Percentiles rank a stretch among this genome's conserved stretches.
phyloP scores from a whole-genome alignment of 495 filamentous ascomycete genomes.

The Talaromyces ruber region DNA sequence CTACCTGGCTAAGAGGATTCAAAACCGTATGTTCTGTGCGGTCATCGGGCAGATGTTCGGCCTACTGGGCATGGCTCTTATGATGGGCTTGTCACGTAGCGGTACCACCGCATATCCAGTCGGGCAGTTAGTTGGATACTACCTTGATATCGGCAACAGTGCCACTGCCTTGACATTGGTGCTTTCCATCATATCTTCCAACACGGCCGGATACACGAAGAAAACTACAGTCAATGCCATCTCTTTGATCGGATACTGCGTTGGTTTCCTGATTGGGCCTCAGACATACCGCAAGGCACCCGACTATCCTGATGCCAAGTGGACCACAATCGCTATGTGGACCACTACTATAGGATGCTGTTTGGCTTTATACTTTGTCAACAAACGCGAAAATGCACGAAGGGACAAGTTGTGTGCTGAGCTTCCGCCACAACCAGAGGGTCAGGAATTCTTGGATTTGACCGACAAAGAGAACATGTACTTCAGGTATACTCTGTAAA shows the following conservation, averaged over 20 bases:
- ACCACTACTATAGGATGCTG: background rate
- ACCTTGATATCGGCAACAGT: background rate
- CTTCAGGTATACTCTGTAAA: background rate
- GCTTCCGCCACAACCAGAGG: background rate
- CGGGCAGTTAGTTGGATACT: too few species aligned
- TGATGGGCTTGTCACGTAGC: background rate
- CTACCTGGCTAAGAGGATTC: conserved; percentile 37
- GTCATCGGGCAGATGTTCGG: conserved; percentile 8
- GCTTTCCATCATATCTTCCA: conserved; percentile 41
- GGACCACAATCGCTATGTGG: background rate
- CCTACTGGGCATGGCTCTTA: background rate
- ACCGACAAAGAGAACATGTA: background rate
- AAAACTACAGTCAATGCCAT: conserved; percentile 55
- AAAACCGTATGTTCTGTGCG: conserved; percentile 8
- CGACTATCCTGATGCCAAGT: background rate
- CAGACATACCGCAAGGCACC: background rate
- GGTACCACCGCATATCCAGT: too few species aligned
- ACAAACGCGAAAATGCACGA: background rate
- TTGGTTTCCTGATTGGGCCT: background rate
- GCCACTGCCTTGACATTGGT: conserved; percentile 4
- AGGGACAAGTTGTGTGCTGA: background rate
- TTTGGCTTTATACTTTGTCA: background rate
- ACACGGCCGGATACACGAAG: conserved; percentile 57
- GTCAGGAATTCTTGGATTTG: background rate
- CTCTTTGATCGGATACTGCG: conserved; percentile 49